phyloP scores from a whole-genome alignment of 805 yeast genomes.

The Candida parachauliodes region DNA sequence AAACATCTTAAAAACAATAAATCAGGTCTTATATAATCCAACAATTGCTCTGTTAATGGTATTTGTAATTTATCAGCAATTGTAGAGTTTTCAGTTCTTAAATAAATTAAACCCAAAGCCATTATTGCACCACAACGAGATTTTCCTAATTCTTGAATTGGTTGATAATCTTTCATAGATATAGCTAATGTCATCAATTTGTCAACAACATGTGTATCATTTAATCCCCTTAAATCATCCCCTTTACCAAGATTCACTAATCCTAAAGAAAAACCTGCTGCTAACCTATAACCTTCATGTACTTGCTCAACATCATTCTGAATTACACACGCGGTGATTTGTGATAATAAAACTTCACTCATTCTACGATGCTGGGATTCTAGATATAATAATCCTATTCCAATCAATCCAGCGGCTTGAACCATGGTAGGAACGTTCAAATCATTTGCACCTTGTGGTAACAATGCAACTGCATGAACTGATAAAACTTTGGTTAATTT shows the following conservation, averaged over 20 bases:
- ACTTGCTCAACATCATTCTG: constrained; percentile 55
- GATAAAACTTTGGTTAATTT: constrained; percentile 87
- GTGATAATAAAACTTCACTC: constrained; percentile 74
- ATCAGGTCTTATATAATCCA: constrained; percentile 79
- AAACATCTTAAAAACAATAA: constrained; percentile 61
- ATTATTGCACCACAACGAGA: constrained; percentile 71
- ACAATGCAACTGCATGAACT: constrained; percentile 86
- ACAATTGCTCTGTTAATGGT: constrained; percentile 55
- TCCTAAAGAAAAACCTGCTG: constrained; percentile 89
- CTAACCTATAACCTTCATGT: constrained; percentile 77
- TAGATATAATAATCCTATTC: constrained; percentile 80
- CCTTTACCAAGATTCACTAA: constrained; percentile 79
- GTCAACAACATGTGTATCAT: constrained; percentile 64
- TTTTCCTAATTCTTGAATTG: constrained; percentile 54
- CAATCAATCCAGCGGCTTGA: constrained; percentile 88
- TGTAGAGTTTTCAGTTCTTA: constrained; percentile 57
- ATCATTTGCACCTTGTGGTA: constrained; percentile 90
- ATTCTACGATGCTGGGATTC: constrained; percentile 80
- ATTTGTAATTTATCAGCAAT: constrained; percentile 61
- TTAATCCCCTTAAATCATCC: constrained; percentile 51
- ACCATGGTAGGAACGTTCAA: constrained; percentile 78
- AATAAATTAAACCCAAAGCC: constrained; percentile 70
- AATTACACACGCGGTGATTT: constrained; percentile 52
- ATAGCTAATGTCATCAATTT: constrained; percentile 54
- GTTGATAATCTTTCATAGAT: constrained; percentile 60